Conservation (phyloP, 495 filamentous ascomycete species). For the Penicillium malachiteum region DNA sequence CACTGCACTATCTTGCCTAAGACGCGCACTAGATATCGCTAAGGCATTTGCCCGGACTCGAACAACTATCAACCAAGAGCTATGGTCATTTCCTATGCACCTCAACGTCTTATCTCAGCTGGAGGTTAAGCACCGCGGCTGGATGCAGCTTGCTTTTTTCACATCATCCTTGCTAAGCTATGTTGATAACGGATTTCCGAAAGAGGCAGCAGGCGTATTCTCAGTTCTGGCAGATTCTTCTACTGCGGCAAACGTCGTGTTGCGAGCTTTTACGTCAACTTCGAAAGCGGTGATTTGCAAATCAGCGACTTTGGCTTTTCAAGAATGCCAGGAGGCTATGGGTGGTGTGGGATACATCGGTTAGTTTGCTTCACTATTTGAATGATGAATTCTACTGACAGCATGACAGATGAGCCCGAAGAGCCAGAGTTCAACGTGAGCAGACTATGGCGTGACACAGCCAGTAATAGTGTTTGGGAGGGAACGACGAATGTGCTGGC, state of each 20-base stretch:
- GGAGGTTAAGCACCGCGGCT: slow-evolving; percentile 50
- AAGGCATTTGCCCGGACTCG: slow-evolving; percentile 54
- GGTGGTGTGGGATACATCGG: slow-evolving; percentile 68
- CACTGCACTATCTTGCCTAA: slow-evolving; percentile 53
- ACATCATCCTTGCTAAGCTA: slow-evolving; percentile 57
- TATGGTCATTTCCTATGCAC: slow-evolving; percentile 57
- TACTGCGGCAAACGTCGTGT: slow-evolving; percentile 38
- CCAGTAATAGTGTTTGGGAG: slow-evolving; percentile 68
- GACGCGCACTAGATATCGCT: slow-evolving; percentile 58
- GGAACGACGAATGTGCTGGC: slow-evolving; percentile 70
- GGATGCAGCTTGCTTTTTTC: slow-evolving; percentile 60
- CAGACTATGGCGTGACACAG: slow-evolving; percentile 61
- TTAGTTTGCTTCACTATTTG: neutral
- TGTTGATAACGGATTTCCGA: slow-evolving; percentile 39
- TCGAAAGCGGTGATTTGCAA: slow-evolving; percentile 62
- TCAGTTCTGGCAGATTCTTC: slow-evolving; percentile 15
- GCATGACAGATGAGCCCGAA: slow-evolving; percentile 23
- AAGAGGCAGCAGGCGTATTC: slow-evolving; percentile 3
- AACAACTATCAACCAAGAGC: slow-evolving; percentile 43
- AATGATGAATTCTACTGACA: neutral
- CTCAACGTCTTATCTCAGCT: slow-evolving; percentile 57
- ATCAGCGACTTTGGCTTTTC: slow-evolving; percentile 51
- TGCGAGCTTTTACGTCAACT: slow-evolving; percentile 61
- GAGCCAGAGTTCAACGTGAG: slow-evolving; percentile 58
- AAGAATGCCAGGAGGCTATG: slow-evolving; percentile 65